A percentile compares a stretch with the other conserved stretches of the same genome.
Evolutionary conservation across 148 eudicot genomes (phyloP).

Genomic region (Amaranthus cruentus): DNA sequence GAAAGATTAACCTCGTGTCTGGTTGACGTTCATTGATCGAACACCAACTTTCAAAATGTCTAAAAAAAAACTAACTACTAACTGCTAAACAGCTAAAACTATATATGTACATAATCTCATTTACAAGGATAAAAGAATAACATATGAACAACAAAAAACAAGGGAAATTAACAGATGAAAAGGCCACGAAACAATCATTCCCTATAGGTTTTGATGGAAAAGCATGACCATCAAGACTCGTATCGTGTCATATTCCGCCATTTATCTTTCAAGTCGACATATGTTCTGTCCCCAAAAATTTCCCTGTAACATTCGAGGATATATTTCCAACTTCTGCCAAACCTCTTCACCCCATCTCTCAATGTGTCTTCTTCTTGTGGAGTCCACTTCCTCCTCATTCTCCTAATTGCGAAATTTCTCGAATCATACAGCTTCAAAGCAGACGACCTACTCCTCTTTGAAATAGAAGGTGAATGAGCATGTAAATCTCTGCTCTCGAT

Average conservation of each 20-base stretch:
- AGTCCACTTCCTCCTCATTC: slow-evolving; percentile 49
- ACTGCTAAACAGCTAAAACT: too few relatives aligned
- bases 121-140: slow-evolving; percentile 9
- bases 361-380: slow-evolving; percentile 58
- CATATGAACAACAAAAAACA: not conserved
- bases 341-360: slow-evolving; percentile 55
- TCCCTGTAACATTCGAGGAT: slow-evolving; percentile 36
- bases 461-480: slow-evolving; percentile 36
- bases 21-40: too few relatives aligned
- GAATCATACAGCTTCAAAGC: slow-evolving; percentile 32
- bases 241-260: slow-evolving; percentile 63
- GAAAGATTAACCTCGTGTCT: too few relatives aligned
- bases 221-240: slow-evolving; percentile 3
- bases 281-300: slow-evolving; percentile 55
- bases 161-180: not conserved
- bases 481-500: slow-evolving; percentile 26
- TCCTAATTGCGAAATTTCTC: slow-evolving; percentile 28
- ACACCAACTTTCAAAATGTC: too few relatives aligned
- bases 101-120: slow-evolving; percentile 6
- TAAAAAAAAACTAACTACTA: too few relatives aligned
- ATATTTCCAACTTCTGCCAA: slow-evolving; percentile 55
- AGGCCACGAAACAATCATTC: not conserved
- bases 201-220: not conserved
- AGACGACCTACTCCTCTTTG: slow-evolving; percentile 30
- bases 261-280: slow-evolving; percentile 77